Base-by-base conservation (phyloP, 1,284 basidiomycete genomes). In the Lentinula novae-zelandiae region DNA sequence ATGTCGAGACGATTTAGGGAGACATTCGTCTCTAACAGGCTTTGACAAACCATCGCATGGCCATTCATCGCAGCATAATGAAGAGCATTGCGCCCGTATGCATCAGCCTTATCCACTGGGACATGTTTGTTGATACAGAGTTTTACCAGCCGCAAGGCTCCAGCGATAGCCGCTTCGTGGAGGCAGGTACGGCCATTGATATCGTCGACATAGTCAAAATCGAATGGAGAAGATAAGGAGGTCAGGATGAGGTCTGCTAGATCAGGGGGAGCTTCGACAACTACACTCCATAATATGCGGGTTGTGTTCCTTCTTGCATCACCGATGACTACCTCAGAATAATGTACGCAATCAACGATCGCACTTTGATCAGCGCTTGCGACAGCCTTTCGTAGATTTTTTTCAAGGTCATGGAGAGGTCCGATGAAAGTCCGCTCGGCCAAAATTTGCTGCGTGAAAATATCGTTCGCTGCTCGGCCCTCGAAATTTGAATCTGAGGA, bases 1-100 rank as follows among this genome's bases (percentile, higher is more conserved):
- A 92, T 85, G 72, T 98, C 96, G 55, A 91, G 83, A 12, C 85
- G 80, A 62, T 88, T 82, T 1, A 92, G 82, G 38, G 86, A 79
- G 7, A 92, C 78, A 15, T 82, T 76, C 13, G 87, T 85, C 62
- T 87, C 81, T 62, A 99, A 78, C 39, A 99, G 83, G 65, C 82
- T 86, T 53, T 81, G 82, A 73, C 93, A 96, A 61, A 97, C 84
- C 13, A 77, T 76, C 1, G 86, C 80, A 71, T 96, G 90, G 1
- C 95, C 96, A 67, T 94, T 89, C 88, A 99, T 95, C 15, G 95
- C 92, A 15, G 95, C 95, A 73, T 99, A 99, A 75, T 98, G 96
- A 55, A 99, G 81, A 2, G 96, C 90, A 9, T 93, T 92, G 15
- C 97, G 91, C 38, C 93, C 95, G 74, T 98, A 99, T 2, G 90